Evolutionary conservation across 2,329 filamentous ascomycete genomes (phyloP), one percentile per base, ranked within the genome.

Genomic region (Beauveria rudraprayagi): DNA sequence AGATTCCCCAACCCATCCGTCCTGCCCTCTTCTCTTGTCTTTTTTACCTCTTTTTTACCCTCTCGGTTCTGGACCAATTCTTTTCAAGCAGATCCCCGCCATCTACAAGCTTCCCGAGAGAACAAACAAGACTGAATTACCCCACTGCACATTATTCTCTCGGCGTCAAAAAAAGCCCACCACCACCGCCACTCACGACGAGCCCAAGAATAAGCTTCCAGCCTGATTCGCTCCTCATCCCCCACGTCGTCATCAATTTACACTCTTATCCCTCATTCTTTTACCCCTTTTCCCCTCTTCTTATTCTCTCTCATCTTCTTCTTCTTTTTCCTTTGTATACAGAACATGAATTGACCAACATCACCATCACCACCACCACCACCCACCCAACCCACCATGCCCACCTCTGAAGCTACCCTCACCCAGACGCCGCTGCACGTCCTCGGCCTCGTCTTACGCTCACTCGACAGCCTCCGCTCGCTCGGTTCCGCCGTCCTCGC

Each of bases 381-480:
- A 30, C 40, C 40, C 22, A 22, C 22, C 22, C 22, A 22, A n/a
- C 3, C 3, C 30, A 40, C 43, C 44, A 47, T 47, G 44, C 28
- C 19, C 28, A n/a, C 43, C 9, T 30, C 40, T 30, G 55, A 44
- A 56, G 53, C 43, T 8, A 53, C 17, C 48, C 57, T 60, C 48
- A 46, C 50, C 26, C 37, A 60, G 22, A 60, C 37, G 16, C 57
- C 57, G 22, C 47, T 60, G n/a, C 57, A 60, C 41, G 57, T 60
- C 57, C 57, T 60, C 37, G 57, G 57, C 28, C 57, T 60, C 24
- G 40, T 76, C n/a, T 66, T 76, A 1, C 60, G 60, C 0, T 69
- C 75, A 24, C 66, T 70, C 28, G 64, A 58, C 2, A 66, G 75
- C 3, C 67, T 60, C 10, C 48, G 22, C 11, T 60, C 57, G 22